A percentile compares a stretch with the other conserved stretches of the same genome.
phyloP scores from a whole-genome alignment of 345 rosid genomes.

The Litchi chinensis region DNA sequence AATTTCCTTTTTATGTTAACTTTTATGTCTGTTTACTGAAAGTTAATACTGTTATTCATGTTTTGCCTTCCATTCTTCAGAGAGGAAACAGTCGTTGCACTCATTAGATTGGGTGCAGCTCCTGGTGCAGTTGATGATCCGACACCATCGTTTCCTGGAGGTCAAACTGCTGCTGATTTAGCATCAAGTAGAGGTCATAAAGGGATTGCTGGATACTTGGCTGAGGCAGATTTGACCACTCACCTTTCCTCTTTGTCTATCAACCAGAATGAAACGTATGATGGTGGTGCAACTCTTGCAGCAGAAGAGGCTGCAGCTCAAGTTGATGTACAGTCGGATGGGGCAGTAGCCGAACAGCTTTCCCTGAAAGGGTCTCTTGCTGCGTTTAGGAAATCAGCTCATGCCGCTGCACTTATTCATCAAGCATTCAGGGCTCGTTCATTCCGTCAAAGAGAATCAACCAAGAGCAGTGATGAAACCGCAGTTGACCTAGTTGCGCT shows the following conservation, averaged over 20 bases:
- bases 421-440: conserved; percentile 47
- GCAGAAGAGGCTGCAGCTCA: conserved; percentile 31
- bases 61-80: conserved; percentile 32
- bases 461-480: conserved; percentile 31
- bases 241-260: conserved; percentile 46
- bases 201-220: conserved; percentile 69
- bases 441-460: conserved; percentile 43
- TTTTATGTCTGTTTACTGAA: not conserved
- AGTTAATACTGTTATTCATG: conserved; percentile 5
- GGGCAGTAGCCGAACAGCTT: conserved; percentile 31
- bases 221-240: conserved; percentile 51
- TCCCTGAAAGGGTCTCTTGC: conserved; percentile 62
- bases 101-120: conserved; percentile 53
- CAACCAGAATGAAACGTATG: conserved; percentile 23
- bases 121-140: conserved; percentile 70
- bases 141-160: conserved; percentile 56
- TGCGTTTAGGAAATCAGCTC: conserved; percentile 63
- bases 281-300: conserved; percentile 24
- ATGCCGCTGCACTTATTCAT: conserved; percentile 67
- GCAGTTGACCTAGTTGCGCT: conserved; percentile 49
- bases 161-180: conserved; percentile 62
- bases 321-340: conserved; percentile 20
- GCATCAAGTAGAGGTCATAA: conserved; percentile 65
- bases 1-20: not conserved
- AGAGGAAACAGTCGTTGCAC: conserved; percentile 61